A percentile compares a stretch with the other conserved stretches of the same genome.
These are phyloP conservation scores for Nephelium lappaceum DNA, from an alignment of 345 rosid genomes.

Conservation along the genomic window DNA sequence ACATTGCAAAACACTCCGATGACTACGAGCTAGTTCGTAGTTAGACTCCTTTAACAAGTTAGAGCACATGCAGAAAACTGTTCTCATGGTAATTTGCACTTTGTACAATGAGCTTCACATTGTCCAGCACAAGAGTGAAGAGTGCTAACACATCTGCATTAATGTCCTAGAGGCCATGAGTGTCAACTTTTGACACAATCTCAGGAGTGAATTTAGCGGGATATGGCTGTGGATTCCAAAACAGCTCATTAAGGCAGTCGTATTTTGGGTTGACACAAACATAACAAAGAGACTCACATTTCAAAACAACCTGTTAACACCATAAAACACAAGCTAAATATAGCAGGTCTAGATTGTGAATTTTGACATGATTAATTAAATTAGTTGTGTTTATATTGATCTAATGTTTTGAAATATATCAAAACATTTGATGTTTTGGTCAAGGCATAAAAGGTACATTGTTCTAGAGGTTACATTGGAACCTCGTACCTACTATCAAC, in stretches of 20 bases:
- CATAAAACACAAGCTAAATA: background rate
- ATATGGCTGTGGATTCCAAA: background rate
- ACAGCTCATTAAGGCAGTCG: background rate
- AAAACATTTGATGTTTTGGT: too few species aligned
- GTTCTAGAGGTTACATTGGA: too few species aligned
- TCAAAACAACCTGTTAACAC: background rate
- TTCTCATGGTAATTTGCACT: background rate
- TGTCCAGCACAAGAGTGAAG: background rate
- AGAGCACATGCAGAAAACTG: background rate
- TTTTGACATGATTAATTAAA: background rate
- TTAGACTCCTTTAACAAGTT: background rate
- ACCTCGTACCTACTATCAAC: too few species aligned
- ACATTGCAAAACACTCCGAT: background rate
- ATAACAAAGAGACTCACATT: background rate
- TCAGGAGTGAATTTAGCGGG: background rate
- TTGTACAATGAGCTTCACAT: background rate
- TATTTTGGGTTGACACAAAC: background rate
- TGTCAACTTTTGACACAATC: background rate
- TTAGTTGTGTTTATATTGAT: background rate
- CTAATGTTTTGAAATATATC: too few species aligned
- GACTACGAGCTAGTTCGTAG: background rate
- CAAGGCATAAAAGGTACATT: too few species aligned
- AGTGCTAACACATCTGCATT: background rate
- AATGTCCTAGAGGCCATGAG: too few species aligned
- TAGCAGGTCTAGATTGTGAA: background rate